Percentiles rank a stretch among this genome's conserved stretches.
These are phyloP conservation scores for Tricholoma matsutake DNA, from an alignment of 768 basidiomycete genomes.

Conservation along the genomic window DNA sequence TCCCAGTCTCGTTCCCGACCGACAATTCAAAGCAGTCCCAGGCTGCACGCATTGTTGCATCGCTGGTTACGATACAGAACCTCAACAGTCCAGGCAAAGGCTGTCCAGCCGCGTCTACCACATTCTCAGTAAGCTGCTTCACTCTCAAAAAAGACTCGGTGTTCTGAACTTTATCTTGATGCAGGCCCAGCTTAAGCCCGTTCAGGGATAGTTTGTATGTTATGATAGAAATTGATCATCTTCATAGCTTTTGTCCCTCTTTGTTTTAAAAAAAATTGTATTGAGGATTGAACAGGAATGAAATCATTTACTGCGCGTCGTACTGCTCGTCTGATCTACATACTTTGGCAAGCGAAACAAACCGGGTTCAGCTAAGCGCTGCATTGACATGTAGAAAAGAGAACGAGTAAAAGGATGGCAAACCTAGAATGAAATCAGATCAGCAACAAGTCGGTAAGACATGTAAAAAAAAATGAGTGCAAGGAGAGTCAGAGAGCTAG, in stretches of 20 bases:
- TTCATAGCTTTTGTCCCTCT: too few species aligned
- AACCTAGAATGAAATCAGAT: neutral
- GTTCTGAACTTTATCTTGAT: constrained; percentile 1
- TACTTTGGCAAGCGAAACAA: too few species aligned
- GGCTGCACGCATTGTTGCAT: constrained; percentile 55
- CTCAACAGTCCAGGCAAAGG: constrained; percentile 64
- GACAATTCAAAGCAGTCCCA: constrained; percentile 53
- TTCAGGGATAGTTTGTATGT: constrained; percentile 13
- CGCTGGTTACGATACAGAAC: constrained; percentile 68
- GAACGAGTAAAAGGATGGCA: neutral
- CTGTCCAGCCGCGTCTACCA: constrained; percentile 47
- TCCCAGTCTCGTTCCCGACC: constrained; percentile 60
- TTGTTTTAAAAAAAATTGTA: too few species aligned
- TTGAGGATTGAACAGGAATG: too few species aligned
- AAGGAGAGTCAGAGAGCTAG: constrained; percentile 60
- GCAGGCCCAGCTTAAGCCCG: constrained; percentile 26
- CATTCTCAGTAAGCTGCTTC: constrained; percentile 14
- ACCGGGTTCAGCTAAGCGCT: too few species aligned
- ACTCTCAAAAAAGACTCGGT: neutral
- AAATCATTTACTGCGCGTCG: too few species aligned
- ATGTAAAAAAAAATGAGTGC: neutral
- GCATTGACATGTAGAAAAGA: neutral
- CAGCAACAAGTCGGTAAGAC: neutral
- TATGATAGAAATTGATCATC: neutral
- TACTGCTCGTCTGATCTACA: too few species aligned